A percentile compares a stretch with the other conserved stretches of the same genome.
Evolutionary conservation across 2,329 filamentous ascomycete species (phyloP).

Genomic region (Alternaria alternata): DNA sequence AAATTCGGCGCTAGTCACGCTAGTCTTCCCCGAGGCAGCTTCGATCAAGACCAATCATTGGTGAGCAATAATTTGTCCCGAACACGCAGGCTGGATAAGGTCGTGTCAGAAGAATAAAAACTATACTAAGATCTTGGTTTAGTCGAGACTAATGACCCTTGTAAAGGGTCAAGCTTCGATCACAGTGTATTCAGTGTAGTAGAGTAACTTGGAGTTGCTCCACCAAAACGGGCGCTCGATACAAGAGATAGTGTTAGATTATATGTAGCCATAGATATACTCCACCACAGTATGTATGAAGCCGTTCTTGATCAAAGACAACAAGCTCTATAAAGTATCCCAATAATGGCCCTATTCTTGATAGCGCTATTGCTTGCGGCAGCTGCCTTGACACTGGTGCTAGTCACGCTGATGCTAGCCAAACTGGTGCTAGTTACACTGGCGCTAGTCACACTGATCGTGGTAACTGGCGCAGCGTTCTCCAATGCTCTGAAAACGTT

Average conservation of each 20-base stretch:
- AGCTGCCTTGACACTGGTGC: background rate
- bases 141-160: background rate
- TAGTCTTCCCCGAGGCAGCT: no score
- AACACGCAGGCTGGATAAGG: no score
- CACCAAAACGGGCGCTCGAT: background rate
- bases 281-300: background rate
- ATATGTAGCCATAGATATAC: background rate
- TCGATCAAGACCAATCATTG: no score
- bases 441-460: background rate
- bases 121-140: background rate
- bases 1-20: no score
- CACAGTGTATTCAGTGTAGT: background rate
- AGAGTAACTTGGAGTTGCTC: background rate
- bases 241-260: background rate
- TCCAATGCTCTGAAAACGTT: constrained; percentile 21
- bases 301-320: background rate
- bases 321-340: background rate
- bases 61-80: no score
- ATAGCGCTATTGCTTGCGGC: constrained; percentile 7
- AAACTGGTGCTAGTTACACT: no score
- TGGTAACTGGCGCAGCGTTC: background rate
- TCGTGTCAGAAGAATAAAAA: rapidly evolving
- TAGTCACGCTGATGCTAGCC: background rate
- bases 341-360: background rate
- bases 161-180: background rate